A percentile compares a stretch with the other conserved stretches of the same genome.
Evolutionary conservation across 768 basidiomycete genomes (phyloP).

Genomic region (Pilatotrama ljubarskyi): DNA sequence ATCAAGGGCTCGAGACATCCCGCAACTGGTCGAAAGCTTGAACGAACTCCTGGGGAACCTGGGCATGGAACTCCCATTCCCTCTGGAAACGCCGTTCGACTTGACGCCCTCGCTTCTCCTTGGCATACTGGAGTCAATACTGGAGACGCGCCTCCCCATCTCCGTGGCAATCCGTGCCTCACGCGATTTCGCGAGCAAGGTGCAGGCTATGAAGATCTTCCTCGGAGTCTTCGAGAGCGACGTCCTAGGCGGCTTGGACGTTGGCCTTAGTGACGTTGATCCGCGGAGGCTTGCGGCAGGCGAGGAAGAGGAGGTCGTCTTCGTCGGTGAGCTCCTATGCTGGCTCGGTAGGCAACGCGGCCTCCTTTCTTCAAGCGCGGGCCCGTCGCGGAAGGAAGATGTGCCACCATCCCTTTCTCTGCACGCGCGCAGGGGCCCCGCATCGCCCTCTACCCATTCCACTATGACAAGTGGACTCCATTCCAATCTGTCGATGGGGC

Average conservation of each 20-base stretch:
- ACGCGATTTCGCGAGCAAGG: constrained; percentile 40
- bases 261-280: constrained; percentile 67
- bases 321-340: constrained; percentile 65
- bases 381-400: constrained; percentile 3
- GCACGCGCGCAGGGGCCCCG: neutral
- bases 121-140: constrained; percentile 64
- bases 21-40: constrained; percentile 22
- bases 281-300: constrained; percentile 65
- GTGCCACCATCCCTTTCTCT: constrained; percentile 4
- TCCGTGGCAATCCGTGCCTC: constrained; percentile 36
- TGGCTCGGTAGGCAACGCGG: constrained; percentile 60
- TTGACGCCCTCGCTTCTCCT: constrained; percentile 73
- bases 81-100: constrained; percentile 43
- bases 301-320: constrained; percentile 64
- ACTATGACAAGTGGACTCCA: constrained; percentile 37
- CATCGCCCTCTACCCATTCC: constrained; percentile 33
- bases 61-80: constrained; percentile 31
- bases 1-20: neutral
- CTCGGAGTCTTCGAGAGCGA: constrained; percentile 73
- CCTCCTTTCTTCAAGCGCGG: constrained; percentile 27
- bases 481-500: constrained; percentile 34
- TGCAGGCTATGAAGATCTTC: constrained; percentile 73
- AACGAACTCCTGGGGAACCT: constrained; percentile 35
- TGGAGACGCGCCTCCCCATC: constrained; percentile 55
- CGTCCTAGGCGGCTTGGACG: constrained; percentile 51